A percentile compares a stretch with the other conserved stretches of the same genome.
Conservation (phyloP, 2,329 filamentous ascomycete genomes). For the Hypoxylon sp. region DNA sequence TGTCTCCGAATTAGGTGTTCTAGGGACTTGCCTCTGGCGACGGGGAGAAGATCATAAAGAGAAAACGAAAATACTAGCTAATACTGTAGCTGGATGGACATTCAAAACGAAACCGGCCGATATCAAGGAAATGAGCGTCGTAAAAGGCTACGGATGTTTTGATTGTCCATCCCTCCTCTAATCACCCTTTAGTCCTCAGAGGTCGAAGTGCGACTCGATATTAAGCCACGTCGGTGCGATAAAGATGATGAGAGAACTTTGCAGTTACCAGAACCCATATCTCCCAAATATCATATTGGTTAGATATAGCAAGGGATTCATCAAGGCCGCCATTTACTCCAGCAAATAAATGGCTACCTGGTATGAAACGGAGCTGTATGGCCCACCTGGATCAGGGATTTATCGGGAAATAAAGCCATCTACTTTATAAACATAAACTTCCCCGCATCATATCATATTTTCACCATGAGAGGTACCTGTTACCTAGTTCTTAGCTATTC, state of each 20-base stretch:
- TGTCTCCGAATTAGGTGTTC: slow-evolving; percentile 61
- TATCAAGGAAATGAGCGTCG: slow-evolving; percentile 63
- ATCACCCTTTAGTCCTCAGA: neutral
- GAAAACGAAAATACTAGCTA: slow-evolving; percentile 53
- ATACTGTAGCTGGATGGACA: slow-evolving; percentile 58
- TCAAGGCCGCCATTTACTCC: neutral
- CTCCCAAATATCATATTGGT: neutral
- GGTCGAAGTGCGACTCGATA: neutral
- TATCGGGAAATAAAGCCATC: neutral
- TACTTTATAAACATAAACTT: slow-evolving; percentile 4
- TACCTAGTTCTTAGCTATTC: slow-evolving; percentile 46
- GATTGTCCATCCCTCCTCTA: slow-evolving; percentile 56
- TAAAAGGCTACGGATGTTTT: slow-evolving; percentile 64
- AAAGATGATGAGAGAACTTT: neutral
- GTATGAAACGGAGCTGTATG: neutral
- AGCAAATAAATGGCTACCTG: neutral
- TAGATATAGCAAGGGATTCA: neutral
- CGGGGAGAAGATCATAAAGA: slow-evolving; percentile 18
- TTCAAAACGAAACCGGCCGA: slow-evolving; percentile 61
- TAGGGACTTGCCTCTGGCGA: slow-evolving; percentile 60
- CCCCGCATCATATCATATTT: slow-evolving; percentile 19
- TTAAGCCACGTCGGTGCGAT: neutral
- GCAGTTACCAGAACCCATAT: neutral
- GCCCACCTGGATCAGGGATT: neutral
- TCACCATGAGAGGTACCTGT: neutral